A percentile compares a stretch with the other conserved stretches of the same genome.
These are phyloP conservation scores for Pseudogymnoascus destructans DNA, from an alignment of 2,329 filamentous ascomycete genomes.

Conservation along the genomic window DNA sequence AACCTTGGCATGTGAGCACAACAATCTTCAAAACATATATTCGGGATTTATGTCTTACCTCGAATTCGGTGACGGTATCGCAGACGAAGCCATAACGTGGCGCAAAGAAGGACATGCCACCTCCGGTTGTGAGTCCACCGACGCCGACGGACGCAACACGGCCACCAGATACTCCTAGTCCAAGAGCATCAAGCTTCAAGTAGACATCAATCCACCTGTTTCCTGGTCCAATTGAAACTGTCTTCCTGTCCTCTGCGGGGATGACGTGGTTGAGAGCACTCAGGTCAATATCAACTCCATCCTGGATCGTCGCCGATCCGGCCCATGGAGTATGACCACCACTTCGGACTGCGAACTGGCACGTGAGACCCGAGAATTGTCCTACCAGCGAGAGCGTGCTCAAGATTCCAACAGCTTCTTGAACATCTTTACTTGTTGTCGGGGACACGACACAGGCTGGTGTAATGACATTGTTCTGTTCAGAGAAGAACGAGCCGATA, in stretches of 20 bases:
- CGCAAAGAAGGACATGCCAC: constrained; percentile 15
- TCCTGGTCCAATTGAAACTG: constrained; percentile 27
- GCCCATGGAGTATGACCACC: constrained; percentile 46
- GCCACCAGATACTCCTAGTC: constrained; percentile 27
- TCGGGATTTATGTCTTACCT: background rate
- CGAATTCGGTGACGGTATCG: constrained; percentile 2
- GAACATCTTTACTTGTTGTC: constrained; percentile 18
- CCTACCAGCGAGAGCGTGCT: background rate
- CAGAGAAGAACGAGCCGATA: constrained; percentile 14
- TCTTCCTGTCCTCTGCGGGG: constrained; percentile 20
- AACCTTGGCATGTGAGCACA: constrained; percentile 12
- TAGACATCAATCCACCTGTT: constrained; percentile 30
- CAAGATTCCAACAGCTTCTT: constrained; percentile 13
- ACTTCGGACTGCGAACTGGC: constrained; percentile 40
- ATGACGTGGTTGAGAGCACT: constrained; percentile 17
- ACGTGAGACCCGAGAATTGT: constrained; percentile 13
- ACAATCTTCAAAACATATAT: background rate
- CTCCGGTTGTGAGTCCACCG: constrained; percentile 28
- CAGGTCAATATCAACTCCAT: constrained; percentile 37
- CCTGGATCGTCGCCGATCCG: constrained; percentile 35
- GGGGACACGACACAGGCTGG: constrained; percentile 24
- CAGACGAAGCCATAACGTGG: constrained; percentile 11
- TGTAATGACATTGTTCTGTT: constrained; percentile 13
- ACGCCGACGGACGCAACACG: constrained; percentile 29
- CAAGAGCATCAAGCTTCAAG: constrained; percentile 22